Evolutionary conservation across 495 filamentous ascomycete species (phyloP).

Genomic region (Penicillium longicatenatum): DNA sequence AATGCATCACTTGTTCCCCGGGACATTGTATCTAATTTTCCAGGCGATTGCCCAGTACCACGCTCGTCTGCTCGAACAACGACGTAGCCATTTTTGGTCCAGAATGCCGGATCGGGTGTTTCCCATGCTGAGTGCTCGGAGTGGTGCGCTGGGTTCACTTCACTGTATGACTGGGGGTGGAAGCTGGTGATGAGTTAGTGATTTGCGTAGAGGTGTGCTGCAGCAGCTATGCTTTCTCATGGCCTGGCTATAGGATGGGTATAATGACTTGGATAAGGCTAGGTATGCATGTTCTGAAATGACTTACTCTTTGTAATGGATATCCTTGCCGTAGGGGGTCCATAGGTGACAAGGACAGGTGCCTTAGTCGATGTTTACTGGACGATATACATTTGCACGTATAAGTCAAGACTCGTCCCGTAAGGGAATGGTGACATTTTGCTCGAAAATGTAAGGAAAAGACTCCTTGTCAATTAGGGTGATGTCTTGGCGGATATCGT

Average conservation of each 20-base stretch:
- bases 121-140: constrained; percentile 62
- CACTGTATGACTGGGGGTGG: constrained; percentile 25
- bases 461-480: background rate
- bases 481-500: background rate
- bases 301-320: constrained; percentile 6
- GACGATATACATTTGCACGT: constrained; percentile 44
- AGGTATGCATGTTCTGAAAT: constrained; percentile 35
- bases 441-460: background rate
- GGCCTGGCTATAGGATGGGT: too few species aligned
- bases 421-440: background rate
- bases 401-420: constrained; percentile 2
- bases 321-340: constrained; percentile 65
- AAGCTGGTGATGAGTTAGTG: background rate
- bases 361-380: constrained; percentile 19
- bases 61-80: constrained; percentile 62
- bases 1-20: constrained; percentile 58
- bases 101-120: constrained; percentile 63
- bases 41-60: constrained; percentile 59
- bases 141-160: constrained; percentile 53
- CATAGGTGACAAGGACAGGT: constrained; percentile 39
- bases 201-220: constrained; percentile 15
- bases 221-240: too few species aligned
- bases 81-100: constrained; percentile 60
- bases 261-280: too few species aligned
- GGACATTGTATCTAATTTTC: constrained; percentile 62